phyloP scores from a whole-genome alignment of 2,329 filamentous ascomycete species.

The Neurospora crassa region DNA sequence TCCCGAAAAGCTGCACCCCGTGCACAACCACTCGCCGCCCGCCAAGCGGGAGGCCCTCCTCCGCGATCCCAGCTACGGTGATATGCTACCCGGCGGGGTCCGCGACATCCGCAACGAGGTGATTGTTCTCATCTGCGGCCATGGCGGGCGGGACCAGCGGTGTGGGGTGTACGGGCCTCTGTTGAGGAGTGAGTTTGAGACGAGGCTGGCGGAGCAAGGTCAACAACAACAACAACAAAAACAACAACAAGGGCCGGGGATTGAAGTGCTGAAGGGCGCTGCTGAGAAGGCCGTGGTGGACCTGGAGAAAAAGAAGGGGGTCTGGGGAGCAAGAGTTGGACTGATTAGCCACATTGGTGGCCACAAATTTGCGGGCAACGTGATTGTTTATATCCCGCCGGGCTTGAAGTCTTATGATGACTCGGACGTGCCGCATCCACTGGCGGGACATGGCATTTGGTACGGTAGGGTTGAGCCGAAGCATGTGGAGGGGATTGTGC shows the following conservation, averaged over 20 bases:
- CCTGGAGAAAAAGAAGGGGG: neutral
- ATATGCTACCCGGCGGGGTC: slow-evolving; percentile 41
- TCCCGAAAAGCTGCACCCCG: slow-evolving; percentile 50
- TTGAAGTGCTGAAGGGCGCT: slow-evolving; percentile 32
- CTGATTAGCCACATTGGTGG: slow-evolving; percentile 73
- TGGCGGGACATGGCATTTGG: slow-evolving; percentile 69
- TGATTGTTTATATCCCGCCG: slow-evolving; percentile 71
- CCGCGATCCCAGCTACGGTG: slow-evolving; percentile 42
- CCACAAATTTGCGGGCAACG: slow-evolving; percentile 78
- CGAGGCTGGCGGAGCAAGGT: slow-evolving; percentile 38
- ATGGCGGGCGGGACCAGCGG: slow-evolving; percentile 69
- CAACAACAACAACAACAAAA: slow-evolving; percentile 19
- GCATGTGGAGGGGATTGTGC: slow-evolving; percentile 67
- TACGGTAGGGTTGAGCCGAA: slow-evolving; percentile 69
- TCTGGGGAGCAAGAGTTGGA: slow-evolving; percentile 43
- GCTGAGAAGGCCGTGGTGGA: neutral
- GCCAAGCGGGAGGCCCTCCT: slow-evolving; percentile 43
- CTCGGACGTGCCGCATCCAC: slow-evolving; percentile 35
- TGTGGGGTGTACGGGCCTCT: slow-evolving; percentile 76
- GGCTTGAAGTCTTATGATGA: slow-evolving; percentile 21
- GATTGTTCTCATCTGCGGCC: slow-evolving; percentile 79
- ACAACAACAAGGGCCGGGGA: slow-evolving; percentile 13
- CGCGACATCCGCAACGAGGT: slow-evolving; percentile 52
- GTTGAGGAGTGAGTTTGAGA: slow-evolving; percentile 60
- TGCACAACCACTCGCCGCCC: slow-evolving; percentile 49